Evolutionary conservation across 1,284 basidiomycete species (phyloP).

Genomic region (Trichosporon coremiiforme): DNA sequence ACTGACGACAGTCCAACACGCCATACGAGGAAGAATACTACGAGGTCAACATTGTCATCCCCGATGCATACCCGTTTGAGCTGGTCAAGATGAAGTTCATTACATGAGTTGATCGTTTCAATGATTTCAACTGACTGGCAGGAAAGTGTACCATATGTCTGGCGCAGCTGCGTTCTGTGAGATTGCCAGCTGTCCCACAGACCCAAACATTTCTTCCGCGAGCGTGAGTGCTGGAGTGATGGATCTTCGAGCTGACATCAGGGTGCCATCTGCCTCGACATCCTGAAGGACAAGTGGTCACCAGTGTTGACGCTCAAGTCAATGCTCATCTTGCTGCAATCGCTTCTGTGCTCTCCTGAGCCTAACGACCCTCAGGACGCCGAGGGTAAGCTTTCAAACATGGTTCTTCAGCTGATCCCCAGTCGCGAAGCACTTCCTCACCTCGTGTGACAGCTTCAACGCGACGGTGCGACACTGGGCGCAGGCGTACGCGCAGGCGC

Average conservation of each 20-base stretch:
- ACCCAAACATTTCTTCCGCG: constrained; percentile 89
- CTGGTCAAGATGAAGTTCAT: constrained; percentile 99
- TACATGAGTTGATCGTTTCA: constrained; percentile 62
- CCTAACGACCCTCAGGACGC: constrained; percentile 98
- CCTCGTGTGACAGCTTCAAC: constrained; percentile 82
- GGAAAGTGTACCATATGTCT: constrained; percentile 93
- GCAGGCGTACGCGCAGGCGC: constrained; percentile 78
- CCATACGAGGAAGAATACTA: constrained; percentile 93
- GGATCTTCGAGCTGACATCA: constrained; percentile 28
- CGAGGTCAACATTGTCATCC: constrained; percentile 93
- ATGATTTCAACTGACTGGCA: constrained; percentile 34
- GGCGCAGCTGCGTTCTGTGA: no score
- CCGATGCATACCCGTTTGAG: constrained; percentile 92
- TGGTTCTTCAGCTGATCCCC: background rate
- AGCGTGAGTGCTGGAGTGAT: constrained; percentile 60
- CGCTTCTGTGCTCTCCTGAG: constrained; percentile 91
- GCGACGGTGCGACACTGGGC: constrained; percentile 95
- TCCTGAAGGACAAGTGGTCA: constrained; percentile 84
- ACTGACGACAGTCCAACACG: constrained; percentile 63
- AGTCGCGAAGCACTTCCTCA: constrained; percentile 94
- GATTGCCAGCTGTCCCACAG: constrained; percentile 36
- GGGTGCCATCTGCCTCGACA: constrained; percentile 62
- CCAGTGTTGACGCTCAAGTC: constrained; percentile 84
- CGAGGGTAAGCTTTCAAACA: constrained; percentile 60
- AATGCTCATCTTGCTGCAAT: constrained; percentile 93